Evolutionary conservation across 2,329 filamentous ascomycete species (phyloP).

Genomic region (Neurospora crassa): DNA sequence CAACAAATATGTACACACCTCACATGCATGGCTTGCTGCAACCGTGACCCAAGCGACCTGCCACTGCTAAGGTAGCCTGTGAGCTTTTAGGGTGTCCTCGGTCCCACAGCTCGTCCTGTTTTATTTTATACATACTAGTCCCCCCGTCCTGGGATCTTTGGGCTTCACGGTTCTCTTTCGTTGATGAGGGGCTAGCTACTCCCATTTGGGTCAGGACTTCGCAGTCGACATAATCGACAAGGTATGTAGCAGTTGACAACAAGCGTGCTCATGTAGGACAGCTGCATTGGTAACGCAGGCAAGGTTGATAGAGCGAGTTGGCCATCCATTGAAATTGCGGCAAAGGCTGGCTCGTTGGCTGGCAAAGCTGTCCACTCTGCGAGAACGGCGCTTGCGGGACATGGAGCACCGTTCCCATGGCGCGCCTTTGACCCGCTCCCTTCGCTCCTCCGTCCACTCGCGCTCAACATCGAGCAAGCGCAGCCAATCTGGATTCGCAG

Average conservation of each 20-base stretch:
- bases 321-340: neutral
- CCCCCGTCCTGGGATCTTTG: neutral
- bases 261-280: neutral
- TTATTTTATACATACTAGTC: neutral
- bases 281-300: neutral
- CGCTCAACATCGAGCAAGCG: neutral
- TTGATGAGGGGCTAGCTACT: neutral
- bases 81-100: neutral
- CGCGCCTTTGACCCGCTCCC: neutral
- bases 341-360: neutral
- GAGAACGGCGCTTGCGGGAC: neutral
- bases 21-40: neutral
- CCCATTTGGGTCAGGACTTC: neutral
- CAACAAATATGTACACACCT: neutral
- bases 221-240: neutral
- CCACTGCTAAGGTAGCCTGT: neutral
- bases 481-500: neutral
- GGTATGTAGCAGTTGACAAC: neutral
- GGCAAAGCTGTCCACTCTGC: neutral
- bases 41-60: neutral
- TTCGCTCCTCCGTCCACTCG: neutral
- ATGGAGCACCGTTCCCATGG: neutral
- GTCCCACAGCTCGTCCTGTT: neutral
- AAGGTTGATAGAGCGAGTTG: neutral
- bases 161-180: neutral